A percentile compares a stretch with the other conserved stretches of the same genome.
These are phyloP conservation scores for Ogataea parapolymorpha DNA, from an alignment of 805 yeast genomes.

Conservation along the genomic window DNA sequence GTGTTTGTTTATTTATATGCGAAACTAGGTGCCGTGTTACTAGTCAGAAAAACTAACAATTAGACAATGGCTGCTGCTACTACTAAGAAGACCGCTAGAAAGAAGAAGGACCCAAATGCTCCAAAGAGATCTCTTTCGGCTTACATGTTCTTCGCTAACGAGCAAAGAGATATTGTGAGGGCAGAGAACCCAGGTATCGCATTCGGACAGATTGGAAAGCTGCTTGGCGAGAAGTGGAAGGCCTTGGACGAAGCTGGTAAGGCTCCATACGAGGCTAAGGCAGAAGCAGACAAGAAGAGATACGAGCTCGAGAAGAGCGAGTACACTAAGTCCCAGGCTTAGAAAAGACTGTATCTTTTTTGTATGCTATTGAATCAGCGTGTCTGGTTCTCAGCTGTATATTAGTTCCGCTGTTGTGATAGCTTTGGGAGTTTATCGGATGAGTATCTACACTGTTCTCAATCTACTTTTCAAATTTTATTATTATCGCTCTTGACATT, in stretches of 20 bases:
- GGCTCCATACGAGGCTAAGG: conserved; percentile 87
- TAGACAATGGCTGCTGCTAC: conserved; percentile 27
- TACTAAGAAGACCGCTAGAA: conserved; percentile 31
- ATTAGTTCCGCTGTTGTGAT: conserved; percentile 18
- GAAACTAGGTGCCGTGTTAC: conserved; percentile 1
- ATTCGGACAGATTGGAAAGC: conserved; percentile 93
- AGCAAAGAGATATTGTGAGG: conserved; percentile 92
- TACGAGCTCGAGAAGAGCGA: conserved; percentile 95
- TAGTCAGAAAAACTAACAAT: conserved; percentile 5
- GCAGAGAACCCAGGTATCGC: conserved; percentile 95
- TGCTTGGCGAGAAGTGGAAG: conserved; percentile 97
- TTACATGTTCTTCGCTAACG: conserved; percentile 98
- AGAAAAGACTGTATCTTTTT: conserved; percentile 1
- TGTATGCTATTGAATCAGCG: conserved; percentile 2
- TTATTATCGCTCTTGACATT: background rate
- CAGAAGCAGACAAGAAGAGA: conserved; percentile 95
- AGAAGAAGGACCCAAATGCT: conserved; percentile 84
- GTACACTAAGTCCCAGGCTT: conserved; percentile 43
- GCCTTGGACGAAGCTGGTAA: conserved; percentile 79
- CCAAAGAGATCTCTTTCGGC: conserved; percentile 98
- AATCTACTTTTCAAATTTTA: background rate
- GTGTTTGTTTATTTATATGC: conserved; percentile 7
- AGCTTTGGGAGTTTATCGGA: conserved; percentile 10
- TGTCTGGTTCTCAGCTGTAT: conserved; percentile 18
- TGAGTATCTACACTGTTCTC: conserved; percentile 3